Base-by-base conservation (phyloP, 2,329 filamentous ascomycete genomes). In the Aureobasidium melanogenum region DNA sequence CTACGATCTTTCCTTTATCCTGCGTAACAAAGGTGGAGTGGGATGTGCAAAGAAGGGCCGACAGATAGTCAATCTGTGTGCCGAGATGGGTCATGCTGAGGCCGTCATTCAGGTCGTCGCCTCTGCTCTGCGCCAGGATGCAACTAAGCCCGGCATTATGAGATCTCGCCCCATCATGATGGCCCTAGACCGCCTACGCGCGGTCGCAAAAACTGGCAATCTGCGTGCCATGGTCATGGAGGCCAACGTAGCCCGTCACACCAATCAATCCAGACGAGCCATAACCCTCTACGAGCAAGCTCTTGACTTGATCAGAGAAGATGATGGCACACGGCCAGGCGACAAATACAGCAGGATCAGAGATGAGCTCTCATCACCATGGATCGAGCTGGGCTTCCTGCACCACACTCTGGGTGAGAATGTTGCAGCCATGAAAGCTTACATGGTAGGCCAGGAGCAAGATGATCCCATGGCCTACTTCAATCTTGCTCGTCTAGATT, bases 381-480 rank as follows among this genome's bases (percentile, higher is more conserved):
- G 70, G 72, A 67, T 69, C 22, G 68, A 71, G 58, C 59, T 72
- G 46, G 68, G 65, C 50, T 36, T 64, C 34, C 52, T 69, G 5
- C 67, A 70, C 34, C 63, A 61, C 28, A n/a, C 12, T 3, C 48
- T 48, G 48, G 24, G 63, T 57, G n/a, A 64, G 5, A 62, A 68
- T 43, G 36, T 52, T 30, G 43, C 62, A 19, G 66, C 68, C 32
- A 72, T 72, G 3, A 67, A 68, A 44, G 63, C 64, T 19, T 73
- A 69, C 5, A 73, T 75, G 19, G 69, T 68, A 28, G 77, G 76
- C 7, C 66, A 71, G 19, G 63, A 73, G 62, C 70, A 69, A 50
- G 76, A 79, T 47, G 77, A 80, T 58, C 77, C 77, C 0, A 66
- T 72, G n/a, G 72, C 75, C 0, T 76, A 72, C 64, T 75, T 72